phyloP scores from a whole-genome alignment of 495 filamentous ascomycete species.

The Aspergillus affinis region DNA sequence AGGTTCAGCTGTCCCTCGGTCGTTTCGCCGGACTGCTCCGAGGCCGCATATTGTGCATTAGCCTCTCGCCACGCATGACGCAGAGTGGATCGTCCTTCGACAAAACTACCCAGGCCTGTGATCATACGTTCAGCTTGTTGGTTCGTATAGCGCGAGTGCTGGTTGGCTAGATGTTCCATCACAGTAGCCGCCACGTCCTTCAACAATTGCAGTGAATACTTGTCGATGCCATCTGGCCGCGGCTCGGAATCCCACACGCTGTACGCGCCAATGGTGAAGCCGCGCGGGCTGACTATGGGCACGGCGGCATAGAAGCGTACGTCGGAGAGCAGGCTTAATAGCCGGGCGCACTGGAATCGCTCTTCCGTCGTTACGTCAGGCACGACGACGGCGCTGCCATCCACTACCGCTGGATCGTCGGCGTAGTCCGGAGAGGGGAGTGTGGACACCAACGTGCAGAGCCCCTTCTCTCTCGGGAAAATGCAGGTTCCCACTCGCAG shows the following conservation, averaged over 20 bases:
- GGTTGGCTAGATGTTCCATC: conserved; percentile 27
- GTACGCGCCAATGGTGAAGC: conserved; percentile 60
- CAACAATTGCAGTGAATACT: conserved; percentile 26
- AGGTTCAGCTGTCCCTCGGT: conserved; percentile 25
- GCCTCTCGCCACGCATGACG: conserved; percentile 26
- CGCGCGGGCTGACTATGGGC: conserved; percentile 56
- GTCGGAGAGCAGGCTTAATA: conserved; percentile 33
- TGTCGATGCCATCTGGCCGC: conserved; percentile 18
- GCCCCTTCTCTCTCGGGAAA: conserved; percentile 38
- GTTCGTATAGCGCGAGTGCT: conserved; percentile 9
- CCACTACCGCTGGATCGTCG: conserved; percentile 20
- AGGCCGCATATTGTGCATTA: conserved; percentile 13
- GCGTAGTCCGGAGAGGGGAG: background rate
- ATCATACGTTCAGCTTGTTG: conserved; percentile 29
- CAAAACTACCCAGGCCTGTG: conserved; percentile 31
- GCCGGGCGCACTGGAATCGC: conserved; percentile 20
- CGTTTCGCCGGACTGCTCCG: conserved; percentile 12
- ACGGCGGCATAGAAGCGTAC: conserved; percentile 59
- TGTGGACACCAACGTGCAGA: conserved; percentile 43
- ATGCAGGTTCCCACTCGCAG: conserved; percentile 43
- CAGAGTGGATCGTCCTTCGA: conserved; percentile 28
- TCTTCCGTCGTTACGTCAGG: conserved; percentile 26
- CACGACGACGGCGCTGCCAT: conserved; percentile 21
- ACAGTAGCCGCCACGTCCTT: conserved; percentile 32
- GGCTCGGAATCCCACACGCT: conserved; percentile 55